Base-by-base conservation (phyloP, 2,329 filamentous ascomycete genomes). In the Neofusicoccum laricinum region DNA sequence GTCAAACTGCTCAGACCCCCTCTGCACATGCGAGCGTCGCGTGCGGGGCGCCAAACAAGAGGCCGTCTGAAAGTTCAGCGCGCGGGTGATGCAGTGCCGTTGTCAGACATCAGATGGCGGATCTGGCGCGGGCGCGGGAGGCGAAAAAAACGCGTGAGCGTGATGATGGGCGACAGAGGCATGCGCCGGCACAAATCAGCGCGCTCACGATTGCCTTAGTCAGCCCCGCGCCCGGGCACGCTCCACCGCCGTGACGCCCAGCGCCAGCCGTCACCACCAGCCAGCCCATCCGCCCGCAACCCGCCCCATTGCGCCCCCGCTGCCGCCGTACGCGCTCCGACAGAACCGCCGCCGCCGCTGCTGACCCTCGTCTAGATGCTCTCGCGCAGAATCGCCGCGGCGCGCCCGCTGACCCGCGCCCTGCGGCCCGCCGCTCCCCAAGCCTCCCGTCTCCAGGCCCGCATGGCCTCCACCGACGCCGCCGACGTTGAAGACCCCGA, bases 401-500 rank as follows among this genome's bases (percentile, higher is more conserved):
- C 73, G 63, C 77, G 77, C 66, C 77, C 77, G 73, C 77, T 79
- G 63, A 69, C 75, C 66, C 73, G 72, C 67, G 70, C 73, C 64
- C 66, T 76, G 15, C 69, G 73, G 66, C 73, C 76, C 63, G 68
- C 71, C 65, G 67, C 69, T 61, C 66, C 67, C 57, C 72, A 72
- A 34, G 72, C 74, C 59, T 72, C 75, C 73, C 55, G 64, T 65
- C 72, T 70, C 65, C 77, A 78, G 68, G 66, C 74, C 65, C 77
- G 78, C 61, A 72, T 72, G 61, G 71, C 72, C 63, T 70, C 69
- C 49, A 72, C 73, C 63, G 68, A 71, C 53, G 68, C 55, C 80
- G 65, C 89, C 34, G 82, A 89, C 32, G 82, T 85, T 61, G 84
- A 89, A 73, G 88, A 90, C 70, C 89, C 89, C 21, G 81, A 79